phyloP scores from a whole-genome alignment of 2,329 filamentous ascomycete genomes.

The Cladophialophora psammophila region DNA sequence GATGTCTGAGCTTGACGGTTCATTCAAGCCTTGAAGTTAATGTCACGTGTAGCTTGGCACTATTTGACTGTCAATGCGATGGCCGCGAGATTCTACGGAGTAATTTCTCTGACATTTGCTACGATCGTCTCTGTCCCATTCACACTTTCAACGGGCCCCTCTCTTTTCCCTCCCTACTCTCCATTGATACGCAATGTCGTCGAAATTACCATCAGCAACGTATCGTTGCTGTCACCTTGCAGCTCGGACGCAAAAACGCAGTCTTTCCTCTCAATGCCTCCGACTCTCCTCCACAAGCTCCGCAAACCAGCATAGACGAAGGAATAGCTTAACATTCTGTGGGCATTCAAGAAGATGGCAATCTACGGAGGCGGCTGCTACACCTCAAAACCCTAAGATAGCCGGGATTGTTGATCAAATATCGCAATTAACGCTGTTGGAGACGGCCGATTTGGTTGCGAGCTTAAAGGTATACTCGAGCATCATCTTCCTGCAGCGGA shows the following conservation, averaged over 20 bases:
- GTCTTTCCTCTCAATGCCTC: constrained; percentile 44
- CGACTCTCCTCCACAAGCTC: constrained; percentile 51
- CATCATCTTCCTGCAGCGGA: background rate
- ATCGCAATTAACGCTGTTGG: constrained; percentile 94
- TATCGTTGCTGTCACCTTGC: constrained; percentile 35
- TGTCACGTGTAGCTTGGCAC: constrained; percentile 15
- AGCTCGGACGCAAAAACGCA: constrained; percentile 41
- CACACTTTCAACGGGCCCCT: background rate
- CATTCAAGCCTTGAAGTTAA: background rate
- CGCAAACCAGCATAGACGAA: constrained; percentile 48
- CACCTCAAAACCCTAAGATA: constrained; percentile 84
- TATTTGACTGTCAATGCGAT: constrained; percentile 13
- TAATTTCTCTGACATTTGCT: background rate
- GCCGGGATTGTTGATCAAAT: constrained; percentile 96
- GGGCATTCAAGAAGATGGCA: constrained; percentile 77
- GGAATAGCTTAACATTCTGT: constrained; percentile 39
- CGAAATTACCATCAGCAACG: constrained; percentile 25
- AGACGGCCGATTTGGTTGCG: constrained; percentile 95
- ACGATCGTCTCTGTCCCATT: background rate
- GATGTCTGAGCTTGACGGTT: background rate
- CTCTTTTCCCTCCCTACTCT: background rate
- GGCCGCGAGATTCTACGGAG: constrained; percentile 1
- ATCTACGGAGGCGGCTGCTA: constrained; percentile 74
- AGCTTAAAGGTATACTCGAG: constrained; percentile 79
- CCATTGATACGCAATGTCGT: constrained; percentile 26